These are phyloP conservation scores for Hyaloperonospora arabidopsidis DNA, from an alignment of 352 stramenopile genomes.

Conservation along the genomic window DNA sequence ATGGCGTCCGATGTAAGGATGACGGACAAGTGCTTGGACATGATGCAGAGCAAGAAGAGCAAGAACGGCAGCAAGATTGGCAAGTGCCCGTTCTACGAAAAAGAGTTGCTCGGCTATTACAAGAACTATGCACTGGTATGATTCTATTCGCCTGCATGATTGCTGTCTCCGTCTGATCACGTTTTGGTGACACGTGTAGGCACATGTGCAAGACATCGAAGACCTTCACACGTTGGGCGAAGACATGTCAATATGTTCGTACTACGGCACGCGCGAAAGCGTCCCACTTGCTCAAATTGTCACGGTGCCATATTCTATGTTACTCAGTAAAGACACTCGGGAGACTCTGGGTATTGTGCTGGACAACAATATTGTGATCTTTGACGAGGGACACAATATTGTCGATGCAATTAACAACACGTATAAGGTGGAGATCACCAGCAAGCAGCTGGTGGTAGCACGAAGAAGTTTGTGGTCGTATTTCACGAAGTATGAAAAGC, in stretches of 20 bases:
- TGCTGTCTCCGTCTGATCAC: constrained; percentile 5
- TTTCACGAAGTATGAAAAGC: constrained; percentile 84
- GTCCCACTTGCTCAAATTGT: constrained; percentile 86
- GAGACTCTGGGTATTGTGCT: constrained; percentile 86
- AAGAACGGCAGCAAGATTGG: constrained; percentile 41
- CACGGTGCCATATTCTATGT: constrained; percentile 89
- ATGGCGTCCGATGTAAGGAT: constrained; percentile 72
- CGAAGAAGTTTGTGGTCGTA: constrained; percentile 77
- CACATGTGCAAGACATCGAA: constrained; percentile 92
- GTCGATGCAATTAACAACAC: constrained; percentile 92
- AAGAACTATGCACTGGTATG: constrained; percentile 73
- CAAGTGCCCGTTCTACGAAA: constrained; percentile 82
- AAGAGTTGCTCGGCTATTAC: constrained; percentile 59
- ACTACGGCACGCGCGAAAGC: constrained; percentile 92
- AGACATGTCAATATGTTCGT: constrained; percentile 91
- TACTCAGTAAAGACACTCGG: constrained; percentile 87
- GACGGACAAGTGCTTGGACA: constrained; percentile 79
- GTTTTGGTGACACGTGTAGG: constrained; percentile 24
- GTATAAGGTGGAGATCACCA: constrained; percentile 74
- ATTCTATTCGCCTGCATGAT: constrained; percentile 2
- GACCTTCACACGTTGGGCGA: constrained; percentile 88
- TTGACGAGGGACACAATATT: constrained; percentile 99
- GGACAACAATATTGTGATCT: constrained; percentile 89
- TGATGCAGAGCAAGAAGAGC: constrained; percentile 66
- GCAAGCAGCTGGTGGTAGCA: constrained; percentile 65